Base-by-base conservation (phyloP, 768 basidiomycete species). In the Wakefieldia striispora region DNA sequence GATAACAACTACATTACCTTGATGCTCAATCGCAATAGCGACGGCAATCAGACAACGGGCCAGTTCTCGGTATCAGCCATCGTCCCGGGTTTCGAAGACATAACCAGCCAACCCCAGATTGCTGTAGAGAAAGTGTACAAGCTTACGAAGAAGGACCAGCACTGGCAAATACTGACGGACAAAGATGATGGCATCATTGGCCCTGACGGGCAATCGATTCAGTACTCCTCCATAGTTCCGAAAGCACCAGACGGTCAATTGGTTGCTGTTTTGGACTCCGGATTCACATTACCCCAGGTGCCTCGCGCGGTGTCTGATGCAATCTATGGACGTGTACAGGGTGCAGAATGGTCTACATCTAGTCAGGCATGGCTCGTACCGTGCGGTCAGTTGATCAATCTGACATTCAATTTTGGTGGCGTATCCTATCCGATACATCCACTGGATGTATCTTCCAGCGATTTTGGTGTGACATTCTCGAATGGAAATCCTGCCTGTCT, bases 151-250 rank as follows among this genome's bases (percentile, higher is more conserved):
- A 72, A 76, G 45, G 85, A 89, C 59, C 89, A 91, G 69, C 89
- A 91, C 65, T 91, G 88, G 88, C 87, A 89, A 58, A 74, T 82
- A 12, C 65, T 84, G 47, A 83, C 84, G 0, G 86, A 91, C 69
- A 75, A 77, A 54, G 60, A 78, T 46, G 68, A 71, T 39, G 87
- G 84, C 21, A 79, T 91, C 40, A 83, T 86, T 54, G 89, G 89
- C 7, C 89, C 89, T 0, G 88, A 90, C 59, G 87, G 88, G 20
- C 70, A 78, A 20, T 66, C 78, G 11, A 83, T 91, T 51, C 53
- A 71, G 20, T 67, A 81, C 47, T 68, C 78, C 13, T 87, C 87
- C 5, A 83, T 87, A 51, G 88, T 87, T 1, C 84, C 84, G 8
- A 77, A 75, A 50, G 84, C 84, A 16, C 85, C 83, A 0, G 67